phyloP scores from a whole-genome alignment of 2,329 filamentous ascomycete species.

The Aspergillaceae sp. region DNA sequence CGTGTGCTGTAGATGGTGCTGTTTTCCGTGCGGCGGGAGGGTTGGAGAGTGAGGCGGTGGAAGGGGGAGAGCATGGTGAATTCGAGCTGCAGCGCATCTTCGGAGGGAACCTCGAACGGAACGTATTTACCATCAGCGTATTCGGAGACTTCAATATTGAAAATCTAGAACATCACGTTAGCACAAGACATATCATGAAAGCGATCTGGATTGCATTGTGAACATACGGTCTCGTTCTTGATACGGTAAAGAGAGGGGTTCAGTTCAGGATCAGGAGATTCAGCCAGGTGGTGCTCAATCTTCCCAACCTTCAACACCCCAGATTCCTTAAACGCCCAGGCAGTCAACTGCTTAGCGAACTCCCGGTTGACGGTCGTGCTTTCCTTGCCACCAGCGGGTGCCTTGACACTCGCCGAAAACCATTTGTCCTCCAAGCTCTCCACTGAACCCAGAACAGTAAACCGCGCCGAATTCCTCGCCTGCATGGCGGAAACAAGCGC shows the following conservation, averaged over 20 bases:
- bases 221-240: slow-evolving; percentile 90
- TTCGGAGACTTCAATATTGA: slow-evolving; percentile 81
- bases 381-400: slow-evolving; percentile 43
- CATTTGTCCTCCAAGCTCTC: slow-evolving; percentile 84
- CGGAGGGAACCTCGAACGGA: slow-evolving; percentile 61
- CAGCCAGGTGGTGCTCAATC: slow-evolving; percentile 62
- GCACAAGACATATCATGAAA: slow-evolving; percentile 6
- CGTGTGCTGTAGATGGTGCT: slow-evolving; percentile 63
- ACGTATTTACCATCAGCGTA: slow-evolving; percentile 65
- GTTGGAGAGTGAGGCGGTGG: slow-evolving; percentile 69
- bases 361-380: slow-evolving; percentile 67
- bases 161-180: slow-evolving; percentile 51
- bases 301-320: slow-evolving; percentile 79
- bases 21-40: slow-evolving; percentile 51
- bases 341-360: slow-evolving; percentile 76
- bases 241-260: slow-evolving; percentile 90
- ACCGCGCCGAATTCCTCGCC: slow-evolving; percentile 83
- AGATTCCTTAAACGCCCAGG: slow-evolving; percentile 93
- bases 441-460: slow-evolving; percentile 74
- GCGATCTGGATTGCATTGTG: too few species aligned
- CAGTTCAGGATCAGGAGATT: slow-evolving; percentile 41
- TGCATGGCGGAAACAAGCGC: slow-evolving; percentile 78
- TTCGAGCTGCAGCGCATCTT: slow-evolving; percentile 80
- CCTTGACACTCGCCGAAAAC: slow-evolving; percentile 71
- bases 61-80: slow-evolving; percentile 99